Evolutionary conservation across 1,284 basidiomycete species (phyloP).

Genomic region (Salmacisia buchloeana): DNA sequence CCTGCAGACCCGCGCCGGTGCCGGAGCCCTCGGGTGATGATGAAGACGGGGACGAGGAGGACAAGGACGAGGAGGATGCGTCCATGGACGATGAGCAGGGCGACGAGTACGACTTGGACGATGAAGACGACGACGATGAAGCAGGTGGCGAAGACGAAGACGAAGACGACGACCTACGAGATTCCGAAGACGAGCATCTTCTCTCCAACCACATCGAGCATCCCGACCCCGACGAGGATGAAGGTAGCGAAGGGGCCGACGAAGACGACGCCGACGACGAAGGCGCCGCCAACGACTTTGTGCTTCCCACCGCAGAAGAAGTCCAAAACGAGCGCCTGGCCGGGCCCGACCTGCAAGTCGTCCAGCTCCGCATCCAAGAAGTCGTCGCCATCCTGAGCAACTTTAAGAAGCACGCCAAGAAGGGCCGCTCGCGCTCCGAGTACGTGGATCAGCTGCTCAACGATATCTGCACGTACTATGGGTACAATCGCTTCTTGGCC

Average conservation of each 20-base stretch:
- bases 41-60: conserved; percentile 24
- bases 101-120: conserved; percentile 5
- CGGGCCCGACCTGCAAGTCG: conserved; percentile 64
- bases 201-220: not conserved
- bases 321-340: conserved; percentile 57
- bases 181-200: conserved; percentile 12
- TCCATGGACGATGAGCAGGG: conserved; percentile 17
- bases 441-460: conserved; percentile 85
- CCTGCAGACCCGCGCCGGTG: too few relatives aligned
- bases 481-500: conserved; percentile 91
- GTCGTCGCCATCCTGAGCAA: conserved; percentile 68
- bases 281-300: conserved; percentile 60
- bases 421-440: conserved; percentile 71
- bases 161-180: conserved; percentile 25
- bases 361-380: conserved; percentile 82
- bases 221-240: conserved; percentile 11
- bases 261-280: conserved; percentile 33
- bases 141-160: conserved; percentile 14
- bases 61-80: conserved; percentile 14
- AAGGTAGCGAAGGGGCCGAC: not conserved
- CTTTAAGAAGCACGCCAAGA: conserved; percentile 25
- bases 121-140: conserved; percentile 12
- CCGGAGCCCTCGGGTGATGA: too few relatives aligned
- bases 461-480: conserved; percentile 66
- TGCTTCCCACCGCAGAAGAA: conserved; percentile 74